phyloP scores from a whole-genome alignment of 176 grass and related monocot genomes.

The Oryza officinalis region DNA sequence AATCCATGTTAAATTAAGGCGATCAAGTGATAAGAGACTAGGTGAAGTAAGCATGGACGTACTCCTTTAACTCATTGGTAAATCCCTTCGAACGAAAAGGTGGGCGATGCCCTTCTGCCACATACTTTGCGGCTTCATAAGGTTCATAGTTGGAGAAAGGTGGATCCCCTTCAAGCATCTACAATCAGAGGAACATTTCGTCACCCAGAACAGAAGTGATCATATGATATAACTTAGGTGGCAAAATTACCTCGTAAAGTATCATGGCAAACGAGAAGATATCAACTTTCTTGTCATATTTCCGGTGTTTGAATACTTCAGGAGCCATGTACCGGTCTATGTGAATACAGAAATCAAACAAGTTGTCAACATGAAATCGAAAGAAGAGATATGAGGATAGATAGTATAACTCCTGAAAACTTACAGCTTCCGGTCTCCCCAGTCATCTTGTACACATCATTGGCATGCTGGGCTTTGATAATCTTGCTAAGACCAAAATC shows the following conservation, averaged over 20 bases:
- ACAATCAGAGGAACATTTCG: slow-evolving; percentile 10
- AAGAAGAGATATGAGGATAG: slow-evolving; percentile 21
- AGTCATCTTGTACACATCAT: slow-evolving; percentile 97
- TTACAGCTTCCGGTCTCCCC: slow-evolving; percentile 99
- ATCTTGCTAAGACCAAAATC: slow-evolving; percentile 99
- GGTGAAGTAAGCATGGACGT: slow-evolving; percentile 23
- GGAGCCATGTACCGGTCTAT: slow-evolving; percentile 98
- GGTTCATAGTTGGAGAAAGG: slow-evolving; percentile 89
- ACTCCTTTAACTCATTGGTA: slow-evolving; percentile 77
- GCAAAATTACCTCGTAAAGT: slow-evolving; percentile 79
- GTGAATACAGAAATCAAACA: slow-evolving; percentile 28
- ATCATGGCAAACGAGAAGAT: slow-evolving; percentile 99
- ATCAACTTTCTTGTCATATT: slow-evolving; percentile 99
- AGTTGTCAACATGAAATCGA: slow-evolving; percentile 8
- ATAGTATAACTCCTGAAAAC: slow-evolving; percentile 34
- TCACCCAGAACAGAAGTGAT: slow-evolving; percentile 17
- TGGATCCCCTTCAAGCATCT: slow-evolving; percentile 96
- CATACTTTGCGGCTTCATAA: slow-evolving; percentile 92
- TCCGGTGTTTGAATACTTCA: slow-evolving; percentile 99
- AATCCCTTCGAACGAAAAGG: slow-evolving; percentile 71
- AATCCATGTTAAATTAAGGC: slow-evolving; percentile 21
- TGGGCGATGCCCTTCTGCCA: slow-evolving; percentile 82
- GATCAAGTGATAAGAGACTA: neutral
- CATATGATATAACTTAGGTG: slow-evolving; percentile 9
- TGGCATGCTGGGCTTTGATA: slow-evolving; percentile 85